Evolutionary conservation across 1,284 basidiomycete genomes (phyloP), one percentile per base, ranked within the genome.

Genomic region (Ustilago sp.): DNA sequence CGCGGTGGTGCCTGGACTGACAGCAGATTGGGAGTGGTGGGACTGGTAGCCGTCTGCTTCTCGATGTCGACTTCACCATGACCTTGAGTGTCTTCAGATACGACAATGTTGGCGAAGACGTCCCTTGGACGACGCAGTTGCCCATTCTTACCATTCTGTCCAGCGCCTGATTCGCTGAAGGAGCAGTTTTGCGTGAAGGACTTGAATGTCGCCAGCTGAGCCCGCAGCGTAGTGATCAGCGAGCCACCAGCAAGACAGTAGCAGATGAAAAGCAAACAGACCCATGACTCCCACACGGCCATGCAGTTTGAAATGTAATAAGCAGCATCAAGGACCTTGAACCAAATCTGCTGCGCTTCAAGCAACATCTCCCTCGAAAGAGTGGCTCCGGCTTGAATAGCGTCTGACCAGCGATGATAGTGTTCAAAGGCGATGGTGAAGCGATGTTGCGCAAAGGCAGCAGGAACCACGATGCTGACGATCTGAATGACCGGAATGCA

Each of bases 291-390:
- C 68, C 68, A 75, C 7, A 71, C 59, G 4, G 55, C 48, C 62
- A 75, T 63, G 61, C 68, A 69, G 54, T 70, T 62, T 12, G 65
- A 70, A 28, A 67, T 7, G 32, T 55, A 69, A 35, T 62, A 65
- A 15, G 66, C 66, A 3, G 73, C 59, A 32, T 70, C 73, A 7
- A 75, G 47, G n/a, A 68, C 61, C 28, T 62, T 47, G 57, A 65
- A 70, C 73, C 73, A 75, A 54, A 75, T 70, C 34, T 56, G 52
- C 61, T 75, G 73, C 6, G 67, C 68, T 35, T 75, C 63, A 15
- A 75, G 34, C 51, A 75, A 53, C 43, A 67, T n/a, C 15, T 70
- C 73, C 23, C 57, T 58, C 8, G 63, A 36, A 11, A 75, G 64
- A 12, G 23, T 23, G 1, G 35, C 43, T 12, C 51, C 60, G 7